A percentile compares a stretch with the other conserved stretches of the same genome.
Conservation (phyloP, 2,329 filamentous ascomycete genomes). For the Fusarium solani-melongenae region DNA sequence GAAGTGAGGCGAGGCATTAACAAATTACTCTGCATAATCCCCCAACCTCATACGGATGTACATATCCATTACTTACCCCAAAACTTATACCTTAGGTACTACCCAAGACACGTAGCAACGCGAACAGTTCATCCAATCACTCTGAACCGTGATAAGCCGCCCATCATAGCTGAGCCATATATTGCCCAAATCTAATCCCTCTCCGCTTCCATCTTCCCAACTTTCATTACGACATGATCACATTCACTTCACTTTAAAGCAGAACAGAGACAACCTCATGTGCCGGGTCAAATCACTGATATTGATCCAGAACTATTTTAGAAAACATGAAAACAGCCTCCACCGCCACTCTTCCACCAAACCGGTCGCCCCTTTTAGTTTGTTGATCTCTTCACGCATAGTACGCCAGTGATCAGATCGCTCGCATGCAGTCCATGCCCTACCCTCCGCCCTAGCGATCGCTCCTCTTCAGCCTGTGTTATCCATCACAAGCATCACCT, state of each 20-base stretch:
- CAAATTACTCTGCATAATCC: neutral
- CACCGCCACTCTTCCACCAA: slow-evolving; percentile 50
- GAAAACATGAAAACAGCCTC: slow-evolving; percentile 42
- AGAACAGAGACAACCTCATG: neutral
- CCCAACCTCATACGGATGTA: neutral
- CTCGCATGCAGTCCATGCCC: slow-evolving; percentile 27
- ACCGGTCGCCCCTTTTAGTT: slow-evolving; percentile 49
- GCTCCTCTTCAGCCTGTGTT: neutral
- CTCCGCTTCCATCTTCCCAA: neutral
- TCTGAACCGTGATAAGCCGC: neutral
- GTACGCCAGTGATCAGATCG: slow-evolving; percentile 13
- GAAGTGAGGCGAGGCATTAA: neutral
- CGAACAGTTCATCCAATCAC: neutral
- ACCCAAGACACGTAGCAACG: neutral
- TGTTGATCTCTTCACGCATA: slow-evolving; percentile 13
- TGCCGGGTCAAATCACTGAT: slow-evolving; percentile 11
- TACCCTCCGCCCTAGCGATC: slow-evolving; percentile 35
- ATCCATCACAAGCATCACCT: neutral
- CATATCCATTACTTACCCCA: neutral
- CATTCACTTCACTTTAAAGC: neutral
- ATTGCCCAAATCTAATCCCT: neutral
- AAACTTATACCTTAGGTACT: neutral
- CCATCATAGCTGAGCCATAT: neutral
- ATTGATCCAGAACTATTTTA: slow-evolving; percentile 28
- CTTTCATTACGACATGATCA: neutral